Percentiles rank a stretch among this genome's conserved stretches.
These are phyloP conservation scores for Eucalyptus cladocalyx DNA, from an alignment of 345 rosid species.

Conservation along the genomic window DNA sequence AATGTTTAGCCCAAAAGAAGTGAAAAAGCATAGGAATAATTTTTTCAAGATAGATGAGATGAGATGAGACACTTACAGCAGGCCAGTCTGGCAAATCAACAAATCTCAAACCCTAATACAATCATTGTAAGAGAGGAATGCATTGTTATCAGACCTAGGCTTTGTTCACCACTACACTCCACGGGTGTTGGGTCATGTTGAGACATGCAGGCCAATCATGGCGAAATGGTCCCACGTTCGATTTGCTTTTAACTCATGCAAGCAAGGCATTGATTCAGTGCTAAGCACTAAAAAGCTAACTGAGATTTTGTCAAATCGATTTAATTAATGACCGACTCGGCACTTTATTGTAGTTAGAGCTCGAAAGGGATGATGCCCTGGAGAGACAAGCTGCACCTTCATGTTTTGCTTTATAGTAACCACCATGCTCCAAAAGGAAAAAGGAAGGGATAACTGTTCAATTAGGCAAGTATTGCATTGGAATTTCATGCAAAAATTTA, in stretches of 20 bases:
- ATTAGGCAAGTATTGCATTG: not conserved
- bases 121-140: not conserved
- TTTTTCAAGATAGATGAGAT: not conserved
- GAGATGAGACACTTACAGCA: not conserved
- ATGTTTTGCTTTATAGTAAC: not conserved
- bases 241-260: not conserved
- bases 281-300: not conserved
- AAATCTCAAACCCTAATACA: not conserved
- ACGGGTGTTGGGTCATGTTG: not conserved
- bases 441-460: too few species aligned
- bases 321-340: not conserved
- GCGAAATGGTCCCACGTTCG: not conserved
- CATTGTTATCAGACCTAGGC: not conserved
- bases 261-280: not conserved
- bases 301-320: not conserved
- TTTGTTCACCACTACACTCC: not conserved
- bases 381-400: not conserved
- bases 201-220: not conserved
- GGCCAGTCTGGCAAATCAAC: not conserved
- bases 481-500: not conserved
- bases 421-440: not conserved
- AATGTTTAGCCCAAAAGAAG: not conserved
- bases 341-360: not conserved
- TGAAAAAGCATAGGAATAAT: not conserved
- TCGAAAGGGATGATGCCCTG: not conserved